Evolutionary conservation across 345 rosid genomes (phyloP).

Genomic region (Hevea brasiliensis): DNA sequence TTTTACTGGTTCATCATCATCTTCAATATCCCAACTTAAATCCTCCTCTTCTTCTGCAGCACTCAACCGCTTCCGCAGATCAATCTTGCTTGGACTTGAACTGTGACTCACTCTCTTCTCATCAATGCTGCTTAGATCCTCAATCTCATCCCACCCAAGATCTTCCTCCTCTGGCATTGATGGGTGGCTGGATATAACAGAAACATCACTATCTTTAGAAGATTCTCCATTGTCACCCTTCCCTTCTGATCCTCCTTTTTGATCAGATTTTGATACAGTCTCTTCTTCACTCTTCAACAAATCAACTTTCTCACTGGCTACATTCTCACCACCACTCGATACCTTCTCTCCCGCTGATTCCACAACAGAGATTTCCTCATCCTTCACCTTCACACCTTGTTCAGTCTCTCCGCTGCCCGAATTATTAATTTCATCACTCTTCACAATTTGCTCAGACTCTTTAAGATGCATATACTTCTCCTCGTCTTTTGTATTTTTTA

Average conservation of each 20-base stretch:
- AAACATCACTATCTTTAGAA: constrained; percentile 40
- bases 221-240: constrained; percentile 36
- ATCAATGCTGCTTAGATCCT: constrained; percentile 65
- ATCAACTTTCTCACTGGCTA: constrained; percentile 21
- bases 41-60: constrained; percentile 79
- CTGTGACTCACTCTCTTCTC: constrained; percentile 37
- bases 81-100: constrained; percentile 46
- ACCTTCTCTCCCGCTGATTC: constrained; percentile 21
- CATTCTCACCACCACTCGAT: constrained; percentile 7
- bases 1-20: constrained; percentile 53
- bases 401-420: not conserved
- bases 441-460: constrained; percentile 24
- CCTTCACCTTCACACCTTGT: constrained; percentile 13
- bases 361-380: constrained; percentile 18
- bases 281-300: constrained; percentile 23
- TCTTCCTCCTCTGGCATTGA: constrained; percentile 53
- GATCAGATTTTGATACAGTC: constrained; percentile 28
- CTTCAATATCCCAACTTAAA: constrained; percentile 89
- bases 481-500: not conserved
- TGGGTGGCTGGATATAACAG: constrained; percentile 31
- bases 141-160: constrained; percentile 84
- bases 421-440: constrained; percentile 5
- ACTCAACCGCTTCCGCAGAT: constrained; percentile 61
- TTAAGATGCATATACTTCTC: constrained; percentile 14
- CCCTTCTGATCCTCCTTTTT: constrained; percentile 29